Conservation (phyloP, 2,329 filamentous ascomycete genomes). For the Penicillium sp. region DNA sequence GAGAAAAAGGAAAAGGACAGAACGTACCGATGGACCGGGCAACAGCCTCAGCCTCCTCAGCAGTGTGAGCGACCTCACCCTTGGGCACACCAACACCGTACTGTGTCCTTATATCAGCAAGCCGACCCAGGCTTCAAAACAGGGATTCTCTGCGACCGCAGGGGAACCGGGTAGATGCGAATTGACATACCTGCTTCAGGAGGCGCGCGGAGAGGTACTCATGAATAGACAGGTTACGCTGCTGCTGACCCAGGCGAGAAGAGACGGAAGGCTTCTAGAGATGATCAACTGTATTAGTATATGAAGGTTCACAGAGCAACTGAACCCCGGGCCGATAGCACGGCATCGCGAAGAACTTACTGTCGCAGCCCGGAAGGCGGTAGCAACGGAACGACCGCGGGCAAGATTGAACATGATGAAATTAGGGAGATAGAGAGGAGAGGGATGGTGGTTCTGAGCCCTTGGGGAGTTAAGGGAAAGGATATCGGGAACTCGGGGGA, state of each 20-base stretch:
- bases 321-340: conserved; percentile 13
- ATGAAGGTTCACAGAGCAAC: conserved; percentile 1
- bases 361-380: conserved; percentile 75
- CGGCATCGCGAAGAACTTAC: conserved; percentile 51
- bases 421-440: conserved; percentile 12
- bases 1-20: not conserved
- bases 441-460: conserved; percentile 11
- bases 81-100: conserved; percentile 94
- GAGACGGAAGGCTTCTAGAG: conserved; percentile 57
- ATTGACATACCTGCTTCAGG: conserved; percentile 62
- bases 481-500: conserved; percentile 16
- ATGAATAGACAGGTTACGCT: conserved; percentile 90
- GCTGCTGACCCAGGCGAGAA: conserved; percentile 68
- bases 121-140: conserved; percentile 3
- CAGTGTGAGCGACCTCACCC: conserved; percentile 78
- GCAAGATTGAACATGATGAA: conserved; percentile 82
- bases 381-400: conserved; percentile 76
- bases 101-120: conserved; percentile 49
- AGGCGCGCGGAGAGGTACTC: conserved; percentile 96
- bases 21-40: conserved; percentile 79
- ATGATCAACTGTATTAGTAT: conserved; percentile 10
- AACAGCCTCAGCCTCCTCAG: conserved; percentile 85
- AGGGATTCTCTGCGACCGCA: conserved; percentile 15
- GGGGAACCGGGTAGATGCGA: conserved; percentile 5
- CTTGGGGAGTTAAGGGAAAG: conserved; percentile 14